These are phyloP conservation scores for Aspergillus chevalieri DNA, from an alignment of 2,329 filamentous ascomycete genomes.

Conservation along the genomic window DNA sequence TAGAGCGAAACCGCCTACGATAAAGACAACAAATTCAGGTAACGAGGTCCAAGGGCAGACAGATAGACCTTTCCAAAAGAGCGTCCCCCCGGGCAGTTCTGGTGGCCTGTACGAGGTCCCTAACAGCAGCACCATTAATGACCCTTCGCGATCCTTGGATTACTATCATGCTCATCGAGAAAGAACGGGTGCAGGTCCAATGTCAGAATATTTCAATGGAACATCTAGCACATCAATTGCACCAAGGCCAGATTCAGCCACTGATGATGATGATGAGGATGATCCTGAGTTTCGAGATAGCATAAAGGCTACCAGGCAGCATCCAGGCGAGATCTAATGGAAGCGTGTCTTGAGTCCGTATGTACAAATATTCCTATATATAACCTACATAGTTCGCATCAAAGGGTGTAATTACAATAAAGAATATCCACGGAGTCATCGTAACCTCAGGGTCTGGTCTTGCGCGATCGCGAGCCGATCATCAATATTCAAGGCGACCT, in stretches of 20 bases:
- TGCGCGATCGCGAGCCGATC: neutral
- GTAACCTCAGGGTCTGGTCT: neutral
- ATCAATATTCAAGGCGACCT: constrained; percentile 32
- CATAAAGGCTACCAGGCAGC: neutral
- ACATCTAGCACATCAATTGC: constrained; percentile 5
- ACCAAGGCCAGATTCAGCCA: constrained; percentile 47
- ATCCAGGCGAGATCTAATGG: too few species aligned
- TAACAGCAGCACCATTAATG: neutral
- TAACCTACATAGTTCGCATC: too few species aligned
- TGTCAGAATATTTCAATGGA: neutral
- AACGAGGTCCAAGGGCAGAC: constrained; percentile 52
- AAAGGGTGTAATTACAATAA: constrained; percentile 1
- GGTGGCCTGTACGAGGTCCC: neutral
- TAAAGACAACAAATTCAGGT: constrained; percentile 57
- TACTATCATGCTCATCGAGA: neutral
- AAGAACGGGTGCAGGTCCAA: neutral
- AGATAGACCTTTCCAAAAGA: neutral
- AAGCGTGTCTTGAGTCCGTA: too few species aligned
- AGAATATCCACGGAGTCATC: neutral
- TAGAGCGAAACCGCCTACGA: constrained; percentile 56
- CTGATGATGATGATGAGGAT: constrained; percentile 46
- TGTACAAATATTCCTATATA: too few species aligned
- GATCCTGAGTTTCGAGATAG: constrained; percentile 23
- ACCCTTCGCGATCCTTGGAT: neutral
- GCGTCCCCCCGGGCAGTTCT: too few species aligned